Evolutionary conservation across 345 rosid species (phyloP), one percentile per base, ranked within the genome.

Genomic region (Citrus trifoliata): DNA sequence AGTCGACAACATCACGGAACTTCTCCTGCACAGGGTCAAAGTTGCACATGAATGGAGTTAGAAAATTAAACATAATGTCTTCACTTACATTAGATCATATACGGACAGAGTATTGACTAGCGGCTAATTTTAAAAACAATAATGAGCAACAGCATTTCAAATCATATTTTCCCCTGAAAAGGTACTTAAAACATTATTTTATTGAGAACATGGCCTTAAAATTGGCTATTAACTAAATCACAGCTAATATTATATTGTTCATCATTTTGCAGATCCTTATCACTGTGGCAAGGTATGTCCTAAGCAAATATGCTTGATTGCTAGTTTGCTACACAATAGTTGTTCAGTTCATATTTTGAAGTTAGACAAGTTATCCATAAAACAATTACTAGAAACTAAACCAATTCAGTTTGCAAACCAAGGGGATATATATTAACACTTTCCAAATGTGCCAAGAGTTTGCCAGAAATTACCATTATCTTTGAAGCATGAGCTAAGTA

Each of bases 1-100:
- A 94, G 79, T 79, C 81, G 77, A 96, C 97, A 58, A 94, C 94
- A 85, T 96, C 97, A 84, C 82, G 89, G 85, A 94, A 94, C 82
- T 90, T 90, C 76, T 87, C 98, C 99, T 93, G 85, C 82, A 65
- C 16, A 74, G 21, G 33, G 51, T 18, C 56, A 68, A 25, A 58
- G 35, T 22, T 73, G 63, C 48, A 76, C 46, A 51, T 27, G 42
- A 5, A 38, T 8, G n/a, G 7, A 61, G 53, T 72, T 62, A 67
- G 68, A 24, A 67, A 81, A 77, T n/a, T 55, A 59, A 70, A 67
- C 58, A 68, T 27, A 33, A 62, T 13, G 51, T 46, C 51, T 42
- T 42, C 64, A 61, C 40, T 30, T 22, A 68, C 58, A 38, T 69
- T 28, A 46, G 32, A 59, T 60, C 22, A 48, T 33, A 59, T 10